Base-by-base conservation (phyloP, 2,329 filamentous ascomycete species). In the Clonostachys sp. region DNA sequence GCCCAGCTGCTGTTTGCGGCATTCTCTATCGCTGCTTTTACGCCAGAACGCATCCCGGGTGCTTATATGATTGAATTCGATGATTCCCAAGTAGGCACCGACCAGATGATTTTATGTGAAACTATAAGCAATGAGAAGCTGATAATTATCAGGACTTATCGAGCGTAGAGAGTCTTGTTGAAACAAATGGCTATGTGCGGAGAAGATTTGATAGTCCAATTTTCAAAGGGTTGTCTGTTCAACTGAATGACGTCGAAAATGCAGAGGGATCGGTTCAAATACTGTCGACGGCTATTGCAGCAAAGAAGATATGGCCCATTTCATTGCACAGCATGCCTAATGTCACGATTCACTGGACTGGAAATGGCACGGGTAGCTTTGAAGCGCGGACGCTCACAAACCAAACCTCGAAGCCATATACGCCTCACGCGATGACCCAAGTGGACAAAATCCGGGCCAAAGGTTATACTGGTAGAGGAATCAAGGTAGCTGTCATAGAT, bases 401-500 rank as follows among this genome's bases (percentile, higher is more conserved):
- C 17, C 13, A n/a, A 13, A n/a, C 18, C 16, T 14, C 13, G 41
- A 42, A 42, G 41, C 20, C 14, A 39, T 51, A 51, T 8, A 54
- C 48, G 14, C 41, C 41, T 13, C 62, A 61, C 45, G 62, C 75
- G 51, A 73, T 74, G 70, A 75, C 72, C 18, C 72, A 75, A 57
- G 70, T 77, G 33, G 66, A 73, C 57, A 66, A 67, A 61, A 64
- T 77, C 42, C 65, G 63, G 41, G 67, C 65, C 13, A 54, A 66
- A 41, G 72, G 71, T 2, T 49, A 70, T 48, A 67, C 61, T 3
- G 73, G 73, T 24, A 64, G 65, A 51, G 73, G 72, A 35, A 63
- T 75, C 60, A 72, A 69, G 52, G 62, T 77, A 50, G 73, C 57
- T 38, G 59, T 76, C 17, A 65, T 77, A 38, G 73, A 75, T 54